These are phyloP conservation scores for Fonsecaea pugnacius DNA, from an alignment of 2,329 filamentous ascomycete genomes.

Conservation along the genomic window DNA sequence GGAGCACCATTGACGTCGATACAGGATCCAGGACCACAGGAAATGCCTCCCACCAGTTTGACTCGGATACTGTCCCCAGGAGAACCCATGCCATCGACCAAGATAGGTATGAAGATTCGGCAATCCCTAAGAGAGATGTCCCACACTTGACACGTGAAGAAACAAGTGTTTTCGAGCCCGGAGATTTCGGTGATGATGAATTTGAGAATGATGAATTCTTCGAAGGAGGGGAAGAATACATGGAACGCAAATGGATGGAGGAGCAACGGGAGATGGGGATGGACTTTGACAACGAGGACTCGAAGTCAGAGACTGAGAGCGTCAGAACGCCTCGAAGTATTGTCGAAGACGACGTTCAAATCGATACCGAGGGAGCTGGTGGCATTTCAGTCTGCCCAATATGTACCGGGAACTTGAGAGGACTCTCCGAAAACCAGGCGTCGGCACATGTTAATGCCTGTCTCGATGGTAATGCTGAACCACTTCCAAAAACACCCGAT, in stretches of 20 bases:
- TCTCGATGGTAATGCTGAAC: conserved; percentile 77
- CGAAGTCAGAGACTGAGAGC: conserved; percentile 55
- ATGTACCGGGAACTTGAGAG: conserved; percentile 68
- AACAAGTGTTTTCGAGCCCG: conserved; percentile 50
- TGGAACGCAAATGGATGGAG: conserved; percentile 72
- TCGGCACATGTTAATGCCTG: conserved; percentile 90
- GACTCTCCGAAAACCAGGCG: conserved; percentile 63
- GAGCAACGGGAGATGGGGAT: conserved; percentile 64
- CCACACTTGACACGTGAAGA: conserved; percentile 57
- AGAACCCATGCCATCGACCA: conserved; percentile 6
- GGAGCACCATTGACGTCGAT: conserved; percentile 22
- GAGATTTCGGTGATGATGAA: conserved; percentile 62
- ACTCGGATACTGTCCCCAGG: conserved; percentile 3
- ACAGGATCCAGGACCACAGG: conserved; percentile 15
- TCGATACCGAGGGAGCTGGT: conserved; percentile 22
- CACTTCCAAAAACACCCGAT: conserved; percentile 50
- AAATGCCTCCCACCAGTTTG: conserved; percentile 36
- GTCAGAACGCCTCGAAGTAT: conserved; percentile 29
- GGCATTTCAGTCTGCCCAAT: conserved; percentile 69
- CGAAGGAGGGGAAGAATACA: conserved; percentile 66
- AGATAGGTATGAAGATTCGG: conserved; percentile 34
- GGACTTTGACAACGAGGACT: conserved; percentile 51
- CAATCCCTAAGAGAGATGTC: conserved; percentile 25
- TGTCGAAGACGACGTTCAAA: conserved; percentile 33
- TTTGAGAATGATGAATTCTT: conserved; percentile 66